Percentiles rank a stretch among this genome's conserved stretches.
phyloP scores from a whole-genome alignment of 768 basidiomycete species.

The Rubroboletus pulcherrimus region DNA sequence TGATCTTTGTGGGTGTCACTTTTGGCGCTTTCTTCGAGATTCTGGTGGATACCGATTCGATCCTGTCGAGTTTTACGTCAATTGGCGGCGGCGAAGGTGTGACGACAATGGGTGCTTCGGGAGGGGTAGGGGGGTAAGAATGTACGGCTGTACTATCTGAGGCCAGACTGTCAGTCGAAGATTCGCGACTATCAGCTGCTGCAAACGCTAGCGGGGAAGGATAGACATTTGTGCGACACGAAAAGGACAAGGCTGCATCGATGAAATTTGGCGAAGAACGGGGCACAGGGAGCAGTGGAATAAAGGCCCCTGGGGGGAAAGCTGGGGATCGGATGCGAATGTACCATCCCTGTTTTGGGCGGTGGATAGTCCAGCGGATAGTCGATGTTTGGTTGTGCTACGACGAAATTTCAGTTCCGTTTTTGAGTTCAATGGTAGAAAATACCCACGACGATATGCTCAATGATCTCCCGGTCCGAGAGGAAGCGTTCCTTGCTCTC shows the following conservation, averaged over 20 bases:
- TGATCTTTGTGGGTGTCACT: constrained; percentile 28
- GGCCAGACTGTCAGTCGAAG: constrained; percentile 26
- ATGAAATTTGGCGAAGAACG: constrained; percentile 43
- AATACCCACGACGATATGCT: constrained; percentile 61
- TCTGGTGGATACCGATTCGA: constrained; percentile 7
- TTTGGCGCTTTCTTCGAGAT: constrained; percentile 4
- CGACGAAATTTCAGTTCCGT: neutral
- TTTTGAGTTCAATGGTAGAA: neutral
- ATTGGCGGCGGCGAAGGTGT: constrained; percentile 34
- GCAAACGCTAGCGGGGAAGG: constrained; percentile 20
- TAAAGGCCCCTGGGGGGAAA: constrained; percentile 61
- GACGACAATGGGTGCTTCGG: constrained; percentile 30
- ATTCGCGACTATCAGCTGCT: constrained; percentile 10
- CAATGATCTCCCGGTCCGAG: constrained; percentile 70
- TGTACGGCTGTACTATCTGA: constrained; percentile 39
- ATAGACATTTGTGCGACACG: constrained; percentile 45
- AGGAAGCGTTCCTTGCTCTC: constrained; percentile 64
- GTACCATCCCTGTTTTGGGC: constrained; percentile 82
- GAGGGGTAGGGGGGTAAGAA: constrained; percentile 58
- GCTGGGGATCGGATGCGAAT: constrained; percentile 68
- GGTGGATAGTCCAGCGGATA: constrained; percentile 72
- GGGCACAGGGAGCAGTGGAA: constrained; percentile 51
- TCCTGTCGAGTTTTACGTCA: constrained; percentile 25
- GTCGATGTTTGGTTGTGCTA: constrained; percentile 68
- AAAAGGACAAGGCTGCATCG: constrained; percentile 51